phyloP scores from a whole-genome alignment of 2,329 filamentous ascomycete species.

The Sodiomyces alkalinus region DNA sequence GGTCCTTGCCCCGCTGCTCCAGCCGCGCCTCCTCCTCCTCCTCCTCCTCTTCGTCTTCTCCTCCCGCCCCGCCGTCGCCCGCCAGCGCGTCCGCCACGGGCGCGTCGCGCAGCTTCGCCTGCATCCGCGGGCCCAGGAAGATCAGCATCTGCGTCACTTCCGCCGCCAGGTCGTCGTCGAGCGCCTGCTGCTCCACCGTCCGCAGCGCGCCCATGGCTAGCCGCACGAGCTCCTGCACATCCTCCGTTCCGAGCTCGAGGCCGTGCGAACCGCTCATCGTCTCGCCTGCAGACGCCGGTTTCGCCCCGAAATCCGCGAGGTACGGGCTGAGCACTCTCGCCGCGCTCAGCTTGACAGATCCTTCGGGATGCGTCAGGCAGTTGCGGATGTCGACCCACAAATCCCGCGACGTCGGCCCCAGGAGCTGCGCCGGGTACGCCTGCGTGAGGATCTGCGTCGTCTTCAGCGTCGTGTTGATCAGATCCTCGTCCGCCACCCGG shows the following conservation, averaged over 20 bases:
- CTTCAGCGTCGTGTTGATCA: slow-evolving; percentile 59
- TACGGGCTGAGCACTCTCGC: slow-evolving; percentile 62
- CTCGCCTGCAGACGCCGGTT: slow-evolving; percentile 36
- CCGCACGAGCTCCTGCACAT: slow-evolving; percentile 44
- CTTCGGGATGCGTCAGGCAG: slow-evolving; percentile 57
- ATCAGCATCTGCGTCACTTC: slow-evolving; percentile 71
- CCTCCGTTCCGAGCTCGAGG: slow-evolving; percentile 47
- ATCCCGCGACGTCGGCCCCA: slow-evolving; percentile 42
- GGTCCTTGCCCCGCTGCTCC: slow-evolving; percentile 17
- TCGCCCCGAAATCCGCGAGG: slow-evolving; percentile 62
- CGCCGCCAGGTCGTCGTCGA: slow-evolving; percentile 61
- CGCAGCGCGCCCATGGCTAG: slow-evolving; percentile 39
- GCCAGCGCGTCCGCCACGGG: slow-evolving; percentile 25
- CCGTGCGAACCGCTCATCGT: slow-evolving; percentile 57
- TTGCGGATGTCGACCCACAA: slow-evolving; percentile 58
- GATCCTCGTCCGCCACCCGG: slow-evolving; percentile 47
- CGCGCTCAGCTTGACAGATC: slow-evolving; percentile 61
- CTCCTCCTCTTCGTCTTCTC: slow-evolving; percentile 23
- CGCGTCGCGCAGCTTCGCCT: slow-evolving; percentile 12
- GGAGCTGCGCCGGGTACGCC: slow-evolving; percentile 45
- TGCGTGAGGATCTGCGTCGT: slow-evolving; percentile 53
- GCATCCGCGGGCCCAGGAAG: slow-evolving; percentile 54
- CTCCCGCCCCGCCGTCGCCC: slow-evolving; percentile 24
- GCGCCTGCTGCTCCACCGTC: slow-evolving; percentile 36
- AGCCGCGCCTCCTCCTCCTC: slow-evolving; percentile 16